phyloP scores from a whole-genome alignment of 176 grass and related monocot species.

The Otatea glauca region DNA sequence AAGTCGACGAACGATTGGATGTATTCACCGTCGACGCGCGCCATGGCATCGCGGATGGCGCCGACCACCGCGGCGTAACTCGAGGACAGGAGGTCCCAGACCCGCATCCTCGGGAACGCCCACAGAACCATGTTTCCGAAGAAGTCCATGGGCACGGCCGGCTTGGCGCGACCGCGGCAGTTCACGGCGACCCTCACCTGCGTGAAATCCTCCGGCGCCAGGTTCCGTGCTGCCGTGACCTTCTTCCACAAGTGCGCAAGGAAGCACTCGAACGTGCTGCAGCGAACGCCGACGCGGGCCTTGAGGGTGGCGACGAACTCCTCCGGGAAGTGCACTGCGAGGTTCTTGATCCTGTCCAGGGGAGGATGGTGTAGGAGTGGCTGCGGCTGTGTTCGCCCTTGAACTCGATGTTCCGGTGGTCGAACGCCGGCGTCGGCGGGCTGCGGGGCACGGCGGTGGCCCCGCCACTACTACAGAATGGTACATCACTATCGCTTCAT shows the following conservation, averaged over 20 bases:
- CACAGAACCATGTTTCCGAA: conserved; percentile 35
- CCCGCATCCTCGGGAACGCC: neutral
- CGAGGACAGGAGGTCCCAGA: conserved; percentile 9
- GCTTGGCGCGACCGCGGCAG: neutral
- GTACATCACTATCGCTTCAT: too few species aligned
- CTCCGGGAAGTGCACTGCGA: too few species aligned
- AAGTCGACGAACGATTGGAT: conserved; percentile 23
- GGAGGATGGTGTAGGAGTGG: neutral
- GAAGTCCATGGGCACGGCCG: conserved; percentile 20
- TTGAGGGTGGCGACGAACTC: conserved; percentile 11
- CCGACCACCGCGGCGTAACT: neutral
- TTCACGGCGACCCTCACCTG: too few species aligned
- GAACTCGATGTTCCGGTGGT: conserved; percentile 21
- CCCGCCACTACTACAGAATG: too few species aligned
- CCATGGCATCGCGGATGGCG: too few species aligned
- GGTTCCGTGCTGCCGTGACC: conserved; percentile 28
- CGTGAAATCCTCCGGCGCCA: neutral
- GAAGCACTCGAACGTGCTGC: too few species aligned
- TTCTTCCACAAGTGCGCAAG: conserved; percentile 28
- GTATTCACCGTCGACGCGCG: too few species aligned
- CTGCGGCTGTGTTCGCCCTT: neutral
- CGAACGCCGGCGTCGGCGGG: neutral
- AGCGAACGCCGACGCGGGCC: neutral
- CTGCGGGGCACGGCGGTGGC: neutral
- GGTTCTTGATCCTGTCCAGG: too few species aligned